phyloP scores from a whole-genome alignment of 176 grass and related monocot species.

The Oropetium thomaeum region DNA sequence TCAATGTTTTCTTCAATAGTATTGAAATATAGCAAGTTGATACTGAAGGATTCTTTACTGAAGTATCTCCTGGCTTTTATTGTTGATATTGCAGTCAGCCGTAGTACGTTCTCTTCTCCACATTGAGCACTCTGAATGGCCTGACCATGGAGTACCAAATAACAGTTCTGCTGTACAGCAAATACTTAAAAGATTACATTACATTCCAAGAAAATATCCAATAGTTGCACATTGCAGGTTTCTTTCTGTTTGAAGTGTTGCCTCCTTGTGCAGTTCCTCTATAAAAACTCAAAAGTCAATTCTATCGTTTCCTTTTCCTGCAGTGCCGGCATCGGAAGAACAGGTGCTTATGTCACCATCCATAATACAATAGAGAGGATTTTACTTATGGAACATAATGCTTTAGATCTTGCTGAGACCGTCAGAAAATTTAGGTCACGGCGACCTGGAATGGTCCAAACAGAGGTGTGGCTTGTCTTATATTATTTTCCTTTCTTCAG shows the following conservation, averaged over 20 bases:
- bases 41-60: not conserved
- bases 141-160: conserved; percentile 84
- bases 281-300: conserved; percentile 18
- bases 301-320: conserved; percentile 20
- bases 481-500: not conserved
- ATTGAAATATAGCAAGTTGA: not conserved
- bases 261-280: not conserved
- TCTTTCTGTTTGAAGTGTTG: conserved; percentile 8
- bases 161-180: conserved; percentile 45
- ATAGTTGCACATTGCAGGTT: conserved; percentile 98
- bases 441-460: conserved; percentile 77
- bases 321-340: conserved; percentile 96
- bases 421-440: conserved; percentile 62
- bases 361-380: conserved; percentile 84
- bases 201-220: conserved; percentile 38
- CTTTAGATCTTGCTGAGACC: conserved; percentile 57
- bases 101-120: conserved; percentile 62
- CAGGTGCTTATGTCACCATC: conserved; percentile 75
- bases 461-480: conserved; percentile 44
- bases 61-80: not conserved
- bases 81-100: conserved; percentile 42
- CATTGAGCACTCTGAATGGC: conserved; percentile 80
- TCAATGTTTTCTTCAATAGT: not conserved
- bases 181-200: conserved; percentile 63
- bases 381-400: conserved; percentile 53